phyloP scores from a whole-genome alignment of 2,329 filamentous ascomycete genomes.

The Pezicula neosporulosa region DNA sequence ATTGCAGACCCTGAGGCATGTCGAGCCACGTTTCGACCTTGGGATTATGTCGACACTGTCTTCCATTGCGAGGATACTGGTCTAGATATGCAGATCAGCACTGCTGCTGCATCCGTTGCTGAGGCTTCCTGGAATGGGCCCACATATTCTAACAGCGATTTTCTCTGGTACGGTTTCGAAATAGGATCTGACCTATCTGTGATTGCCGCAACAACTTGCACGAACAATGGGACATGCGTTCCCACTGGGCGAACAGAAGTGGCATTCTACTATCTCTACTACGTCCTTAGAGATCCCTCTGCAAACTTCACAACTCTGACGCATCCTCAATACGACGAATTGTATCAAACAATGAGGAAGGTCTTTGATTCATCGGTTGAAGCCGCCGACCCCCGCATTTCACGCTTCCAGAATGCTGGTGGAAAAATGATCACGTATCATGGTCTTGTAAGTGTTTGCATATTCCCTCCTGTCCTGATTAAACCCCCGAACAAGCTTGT shows the following conservation, averaged over 20 bases:
- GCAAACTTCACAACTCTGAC: constrained; percentile 1
- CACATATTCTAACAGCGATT: neutral
- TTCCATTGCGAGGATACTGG: constrained; percentile 2
- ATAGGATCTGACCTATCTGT: constrained; percentile 3
- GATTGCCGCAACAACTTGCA: constrained; percentile 2
- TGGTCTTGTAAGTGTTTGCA: constrained; percentile 3
- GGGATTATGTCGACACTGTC: neutral
- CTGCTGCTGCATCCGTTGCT: neutral
- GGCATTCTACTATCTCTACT: neutral
- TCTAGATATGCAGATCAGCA: neutral
- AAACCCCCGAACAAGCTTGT: neutral
- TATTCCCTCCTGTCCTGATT: neutral
- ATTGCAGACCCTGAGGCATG: neutral
- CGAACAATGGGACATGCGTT: neutral
- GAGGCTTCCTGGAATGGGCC: neutral
- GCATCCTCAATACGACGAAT: constrained; percentile 1
- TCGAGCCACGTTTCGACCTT: neutral
- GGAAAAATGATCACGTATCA: constrained; percentile 7
- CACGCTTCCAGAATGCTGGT: neutral
- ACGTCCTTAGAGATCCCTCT: constrained; percentile 1
- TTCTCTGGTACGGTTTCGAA: constrained; percentile 4
- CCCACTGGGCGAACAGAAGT: neutral
- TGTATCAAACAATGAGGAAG: neutral
- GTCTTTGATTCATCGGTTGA: neutral
- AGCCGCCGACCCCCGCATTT: neutral